phyloP scores from a whole-genome alignment of 164 flowering plant species.

The Nymphaea colorata region DNA sequence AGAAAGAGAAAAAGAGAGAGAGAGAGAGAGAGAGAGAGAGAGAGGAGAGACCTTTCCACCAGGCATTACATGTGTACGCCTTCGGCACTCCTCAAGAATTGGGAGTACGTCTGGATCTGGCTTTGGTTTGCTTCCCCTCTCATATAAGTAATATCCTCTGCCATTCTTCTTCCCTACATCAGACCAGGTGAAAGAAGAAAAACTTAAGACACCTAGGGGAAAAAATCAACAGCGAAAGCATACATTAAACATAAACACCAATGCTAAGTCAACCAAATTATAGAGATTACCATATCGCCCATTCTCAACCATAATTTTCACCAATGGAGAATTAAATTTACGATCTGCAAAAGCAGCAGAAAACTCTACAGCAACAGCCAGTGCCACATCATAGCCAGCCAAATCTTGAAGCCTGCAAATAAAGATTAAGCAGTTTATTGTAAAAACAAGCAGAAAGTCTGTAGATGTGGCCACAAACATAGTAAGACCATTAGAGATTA shows the following conservation, averaged over 20 bases:
- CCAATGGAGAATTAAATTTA: constrained; percentile 44
- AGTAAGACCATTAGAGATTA: neutral
- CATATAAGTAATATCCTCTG: constrained; percentile 80
- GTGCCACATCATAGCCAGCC: constrained; percentile 80
- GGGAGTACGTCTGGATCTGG: constrained; percentile 73
- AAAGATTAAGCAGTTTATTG: neutral
- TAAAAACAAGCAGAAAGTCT: neutral
- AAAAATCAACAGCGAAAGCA: neutral
- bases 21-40: neutral
- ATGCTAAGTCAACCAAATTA: neutral
- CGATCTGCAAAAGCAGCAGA: constrained; percentile 55
- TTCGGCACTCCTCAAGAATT: constrained; percentile 64
- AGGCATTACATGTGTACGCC: constrained; percentile 58
- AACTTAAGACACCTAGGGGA: neutral
- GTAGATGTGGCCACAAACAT: too few relatives aligned
- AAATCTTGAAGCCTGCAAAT: constrained; percentile 73
- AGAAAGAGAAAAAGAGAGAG: neutral
- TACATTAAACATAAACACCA: neutral
- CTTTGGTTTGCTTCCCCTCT: constrained; percentile 82
- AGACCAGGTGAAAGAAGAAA: neutral
- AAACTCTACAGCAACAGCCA: constrained; percentile 48
- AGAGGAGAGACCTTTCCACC: constrained; percentile 64
- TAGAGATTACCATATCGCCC: constrained; percentile 71
- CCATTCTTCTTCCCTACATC: constrained; percentile 82
- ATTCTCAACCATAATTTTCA: constrained; percentile 57